These are phyloP conservation scores for Phytophthora foliorum DNA, from an alignment of 352 stramenopile species.

Conservation along the genomic window DNA sequence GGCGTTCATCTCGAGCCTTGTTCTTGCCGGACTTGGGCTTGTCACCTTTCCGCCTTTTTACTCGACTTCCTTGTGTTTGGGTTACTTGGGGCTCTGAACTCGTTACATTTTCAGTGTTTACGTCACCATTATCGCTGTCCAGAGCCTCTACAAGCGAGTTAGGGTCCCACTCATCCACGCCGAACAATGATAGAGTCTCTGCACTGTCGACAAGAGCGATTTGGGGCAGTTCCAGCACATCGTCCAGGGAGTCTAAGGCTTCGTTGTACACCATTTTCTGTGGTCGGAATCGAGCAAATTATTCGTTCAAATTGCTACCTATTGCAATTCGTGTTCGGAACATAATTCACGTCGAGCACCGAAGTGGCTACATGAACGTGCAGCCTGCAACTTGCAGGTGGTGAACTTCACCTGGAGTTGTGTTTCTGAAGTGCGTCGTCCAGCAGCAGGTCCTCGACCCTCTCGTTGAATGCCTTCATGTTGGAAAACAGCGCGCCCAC, in stretches of 20 bases:
- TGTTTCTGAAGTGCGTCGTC: slow-evolving; percentile 1
- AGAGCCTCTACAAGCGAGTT: slow-evolving; percentile 17
- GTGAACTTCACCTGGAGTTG: not conserved
- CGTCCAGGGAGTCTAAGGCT: not conserved
- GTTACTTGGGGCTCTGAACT: not conserved
- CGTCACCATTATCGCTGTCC: not conserved
- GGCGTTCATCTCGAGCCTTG: slow-evolving; percentile 31
- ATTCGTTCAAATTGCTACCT: not conserved
- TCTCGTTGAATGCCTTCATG: slow-evolving; percentile 36
- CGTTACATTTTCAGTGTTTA: not conserved
- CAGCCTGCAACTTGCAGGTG: no score
- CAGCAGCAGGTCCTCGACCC: slow-evolving; percentile 45
- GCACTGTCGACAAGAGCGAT: not conserved
- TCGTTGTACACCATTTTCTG: not conserved
- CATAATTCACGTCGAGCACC: slow-evolving; percentile 13
- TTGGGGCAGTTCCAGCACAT: not conserved
- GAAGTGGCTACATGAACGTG: slow-evolving; percentile 19
- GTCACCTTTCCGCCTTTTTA: slow-evolving; percentile 5
- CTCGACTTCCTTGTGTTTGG: not conserved
- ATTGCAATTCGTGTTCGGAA: not conserved
- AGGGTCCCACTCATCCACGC: slow-evolving; percentile 13
- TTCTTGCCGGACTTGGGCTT: slow-evolving; percentile 21
- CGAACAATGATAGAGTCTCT: slow-evolving; percentile 4
- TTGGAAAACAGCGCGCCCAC: slow-evolving; percentile 30
- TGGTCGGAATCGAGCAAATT: not conserved